Evolutionary conservation across 768 basidiomycete species (phyloP).

Genomic region (Dioszegia crocea): DNA sequence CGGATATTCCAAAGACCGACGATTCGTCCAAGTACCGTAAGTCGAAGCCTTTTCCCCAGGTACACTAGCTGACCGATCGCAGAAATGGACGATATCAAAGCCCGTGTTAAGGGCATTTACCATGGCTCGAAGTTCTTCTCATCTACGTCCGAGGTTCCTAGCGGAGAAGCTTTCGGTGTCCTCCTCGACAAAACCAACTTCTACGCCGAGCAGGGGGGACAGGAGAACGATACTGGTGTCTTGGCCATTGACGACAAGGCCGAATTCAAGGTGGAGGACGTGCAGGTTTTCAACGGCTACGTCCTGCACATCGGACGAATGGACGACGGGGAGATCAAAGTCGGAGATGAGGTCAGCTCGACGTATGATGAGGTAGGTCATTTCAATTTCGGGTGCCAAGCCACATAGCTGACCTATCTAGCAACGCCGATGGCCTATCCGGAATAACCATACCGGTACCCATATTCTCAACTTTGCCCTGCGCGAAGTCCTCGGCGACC

Average conservation of each 20-base stretch:
- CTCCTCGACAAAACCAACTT: constrained; percentile 90
- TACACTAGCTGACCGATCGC: not conserved
- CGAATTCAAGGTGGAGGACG: constrained; percentile 89
- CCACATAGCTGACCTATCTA: constrained; percentile 39
- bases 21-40: constrained; percentile 86
- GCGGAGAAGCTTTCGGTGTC: constrained; percentile 70
- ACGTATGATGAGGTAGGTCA: constrained; percentile 81
- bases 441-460: constrained; percentile 97
- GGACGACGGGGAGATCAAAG: constrained; percentile 76
- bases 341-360: constrained; percentile 77
- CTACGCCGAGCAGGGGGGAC: constrained; percentile 95
- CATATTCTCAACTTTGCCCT: constrained; percentile 94
- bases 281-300: constrained; percentile 92
- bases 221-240: constrained; percentile 93
- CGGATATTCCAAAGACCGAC: constrained; percentile 78
- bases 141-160: constrained; percentile 65
- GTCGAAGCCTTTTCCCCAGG: constrained; percentile 33
- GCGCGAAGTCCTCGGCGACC: constrained; percentile 91
- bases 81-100: constrained; percentile 74
- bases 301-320: constrained; percentile 86
- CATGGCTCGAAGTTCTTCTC: constrained; percentile 68
- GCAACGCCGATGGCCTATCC: constrained; percentile 89
- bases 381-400: not conserved
- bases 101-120: constrained; percentile 78
- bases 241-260: constrained; percentile 86